phyloP scores from a whole-genome alignment of 495 filamentous ascomycete genomes.

The Endocarpon pusillum region DNA sequence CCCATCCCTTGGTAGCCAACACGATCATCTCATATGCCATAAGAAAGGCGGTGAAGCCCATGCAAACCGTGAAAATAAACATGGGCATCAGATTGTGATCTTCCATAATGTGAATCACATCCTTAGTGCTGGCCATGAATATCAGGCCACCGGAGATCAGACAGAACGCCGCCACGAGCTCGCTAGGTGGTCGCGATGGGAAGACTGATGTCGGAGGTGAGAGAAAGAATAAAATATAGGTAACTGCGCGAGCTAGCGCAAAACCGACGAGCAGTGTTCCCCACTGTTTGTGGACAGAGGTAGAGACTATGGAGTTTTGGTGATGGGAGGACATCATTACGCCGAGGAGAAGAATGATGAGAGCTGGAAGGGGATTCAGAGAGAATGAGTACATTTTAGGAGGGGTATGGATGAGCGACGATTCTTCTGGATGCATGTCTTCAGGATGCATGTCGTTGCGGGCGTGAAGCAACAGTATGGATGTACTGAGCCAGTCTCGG shows the following conservation, averaged over 20 bases:
- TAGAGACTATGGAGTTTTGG: constrained; percentile 66
- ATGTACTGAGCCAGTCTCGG: constrained; percentile 52
- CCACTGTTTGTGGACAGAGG: constrained; percentile 92
- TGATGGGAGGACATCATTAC: constrained; percentile 93
- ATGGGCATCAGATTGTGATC: constrained; percentile 57
- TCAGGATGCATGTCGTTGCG: constrained; percentile 16
- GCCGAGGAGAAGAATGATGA: constrained; percentile 72
- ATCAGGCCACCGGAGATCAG: constrained; percentile 73
- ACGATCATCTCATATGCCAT: constrained; percentile 72
- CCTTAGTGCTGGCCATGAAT: constrained; percentile 79
- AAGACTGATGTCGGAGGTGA: constrained; percentile 68
- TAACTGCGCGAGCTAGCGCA: constrained; percentile 57
- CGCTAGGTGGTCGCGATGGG: constrained; percentile 82
- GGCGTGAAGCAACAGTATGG: constrained; percentile 28
- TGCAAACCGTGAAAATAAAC: constrained; percentile 83
- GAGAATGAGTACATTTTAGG: constrained; percentile 59
- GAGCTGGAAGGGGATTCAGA: constrained; percentile 75
- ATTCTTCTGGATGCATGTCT: constrained; percentile 17
- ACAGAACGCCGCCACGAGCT: constrained; percentile 73
- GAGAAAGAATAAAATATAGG: constrained; percentile 65
- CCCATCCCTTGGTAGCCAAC: constrained; percentile 85
- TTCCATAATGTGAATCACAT: constrained; percentile 64
- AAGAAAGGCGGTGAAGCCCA: constrained; percentile 66
- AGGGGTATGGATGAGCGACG: too few relatives aligned
- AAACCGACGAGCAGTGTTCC: constrained; percentile 72